These are phyloP conservation scores for Colletotrichum musae DNA, from an alignment of 2,329 filamentous ascomycete species.

Conservation along the genomic window DNA sequence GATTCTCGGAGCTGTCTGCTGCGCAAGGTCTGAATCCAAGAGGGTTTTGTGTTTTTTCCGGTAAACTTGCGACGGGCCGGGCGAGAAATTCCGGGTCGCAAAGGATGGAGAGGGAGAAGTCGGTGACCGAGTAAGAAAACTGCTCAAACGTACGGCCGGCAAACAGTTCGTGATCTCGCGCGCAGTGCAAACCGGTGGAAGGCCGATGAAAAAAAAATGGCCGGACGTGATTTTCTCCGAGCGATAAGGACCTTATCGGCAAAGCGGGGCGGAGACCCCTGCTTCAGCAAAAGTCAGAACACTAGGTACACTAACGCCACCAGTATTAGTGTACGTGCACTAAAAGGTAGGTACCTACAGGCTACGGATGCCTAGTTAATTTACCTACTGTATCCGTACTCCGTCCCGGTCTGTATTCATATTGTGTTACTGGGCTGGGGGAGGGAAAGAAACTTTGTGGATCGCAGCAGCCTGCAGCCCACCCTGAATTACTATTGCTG, in stretches of 20 bases:
- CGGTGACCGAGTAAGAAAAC: slow-evolving; percentile 41
- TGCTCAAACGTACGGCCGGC: no score
- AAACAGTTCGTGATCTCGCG: no score
- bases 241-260: slow-evolving; percentile 52
- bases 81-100: no score
- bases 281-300: slow-evolving; percentile 11
- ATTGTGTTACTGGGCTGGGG: not conserved
- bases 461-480: slow-evolving; percentile 34
- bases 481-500: slow-evolving; percentile 21
- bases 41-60: no score
- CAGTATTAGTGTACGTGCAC: no score
- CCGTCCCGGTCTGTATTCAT: no score
- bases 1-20: slow-evolving; percentile 36
- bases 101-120: not conserved
- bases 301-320: not conserved
- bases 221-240: slow-evolving; percentile 46
- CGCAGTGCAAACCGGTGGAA: not conserved
- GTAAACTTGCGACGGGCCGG: no score
- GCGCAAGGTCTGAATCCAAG: no score
- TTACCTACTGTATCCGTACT: no score
- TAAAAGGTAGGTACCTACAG: no score
- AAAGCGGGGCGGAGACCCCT: slow-evolving; percentile 1
- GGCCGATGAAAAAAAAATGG: not conserved
- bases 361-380: no score
- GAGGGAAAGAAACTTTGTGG: slow-evolving; percentile 35